These are phyloP conservation scores for Stipa capillata DNA, from an alignment of 176 grass and related monocot genomes.

Conservation along the genomic window DNA sequence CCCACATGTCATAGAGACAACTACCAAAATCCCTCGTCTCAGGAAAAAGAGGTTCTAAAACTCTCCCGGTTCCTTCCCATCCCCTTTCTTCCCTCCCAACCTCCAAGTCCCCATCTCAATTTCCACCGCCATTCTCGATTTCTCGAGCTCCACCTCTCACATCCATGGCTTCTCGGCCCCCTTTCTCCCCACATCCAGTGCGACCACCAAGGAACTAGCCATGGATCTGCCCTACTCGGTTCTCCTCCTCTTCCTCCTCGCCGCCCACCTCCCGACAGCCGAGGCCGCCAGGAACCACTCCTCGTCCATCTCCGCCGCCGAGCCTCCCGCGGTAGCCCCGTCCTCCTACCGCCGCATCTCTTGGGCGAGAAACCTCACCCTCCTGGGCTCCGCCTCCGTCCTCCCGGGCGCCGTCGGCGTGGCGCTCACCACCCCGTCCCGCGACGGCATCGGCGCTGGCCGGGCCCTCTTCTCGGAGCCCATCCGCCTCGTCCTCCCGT, in stretches of 20 bases:
- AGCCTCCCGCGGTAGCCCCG: not conserved
- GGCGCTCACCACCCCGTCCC: conserved; percentile 24
- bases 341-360: conserved; percentile 27
- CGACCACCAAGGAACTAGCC: not conserved
- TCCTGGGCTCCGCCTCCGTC: conserved; percentile 43
- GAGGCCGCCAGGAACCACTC: not conserved
- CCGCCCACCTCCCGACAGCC: not conserved
- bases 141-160: not conserved
- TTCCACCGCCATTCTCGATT: too few species aligned
- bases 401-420: conserved; percentile 22
- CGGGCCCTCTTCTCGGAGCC: conserved; percentile 36
- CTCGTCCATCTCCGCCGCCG: not conserved
- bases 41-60: too few species aligned
- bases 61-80: not conserved
- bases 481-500: conserved; percentile 32
- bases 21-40: not conserved
- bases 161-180: not conserved
- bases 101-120: not conserved
- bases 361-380: conserved; percentile 59
- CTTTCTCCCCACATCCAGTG: not conserved
- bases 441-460: conserved; percentile 7
- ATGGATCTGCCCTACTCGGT: not conserved
- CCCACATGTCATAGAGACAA: not conserved
- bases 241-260: not conserved
- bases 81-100: not conserved